These are phyloP conservation scores for Aaosphaeria arxii DNA, from an alignment of 2,329 filamentous ascomycete species.

Conservation along the genomic window DNA sequence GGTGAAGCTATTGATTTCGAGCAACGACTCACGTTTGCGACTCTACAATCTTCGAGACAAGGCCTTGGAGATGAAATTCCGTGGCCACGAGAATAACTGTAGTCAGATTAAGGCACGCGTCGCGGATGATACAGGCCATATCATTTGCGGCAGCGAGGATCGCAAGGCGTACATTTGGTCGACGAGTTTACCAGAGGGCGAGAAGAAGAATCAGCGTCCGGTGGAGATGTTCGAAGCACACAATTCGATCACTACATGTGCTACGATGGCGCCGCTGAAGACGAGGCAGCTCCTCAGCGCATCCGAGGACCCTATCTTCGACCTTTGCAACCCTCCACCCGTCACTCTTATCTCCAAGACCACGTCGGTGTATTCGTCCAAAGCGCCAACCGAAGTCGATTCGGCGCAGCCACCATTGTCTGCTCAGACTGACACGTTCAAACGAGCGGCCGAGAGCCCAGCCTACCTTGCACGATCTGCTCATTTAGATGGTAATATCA, in stretches of 20 bases:
- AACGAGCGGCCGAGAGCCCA: slow-evolving; percentile 62
- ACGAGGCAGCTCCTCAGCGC: slow-evolving; percentile 74
- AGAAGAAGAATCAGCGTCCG: slow-evolving; percentile 74
- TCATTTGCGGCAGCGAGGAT: slow-evolving; percentile 93
- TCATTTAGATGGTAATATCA: slow-evolving; percentile 82
- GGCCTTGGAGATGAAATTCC: slow-evolving; percentile 81
- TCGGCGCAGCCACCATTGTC: slow-evolving; percentile 32
- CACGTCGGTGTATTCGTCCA: slow-evolving; percentile 57
- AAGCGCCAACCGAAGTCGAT: slow-evolving; percentile 43
- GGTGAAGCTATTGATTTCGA: slow-evolving; percentile 83
- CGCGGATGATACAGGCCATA: slow-evolving; percentile 79
- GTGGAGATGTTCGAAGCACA: slow-evolving; percentile 91
- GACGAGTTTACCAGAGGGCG: slow-evolving; percentile 55
- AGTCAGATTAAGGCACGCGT: slow-evolving; percentile 90
- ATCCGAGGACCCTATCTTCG: slow-evolving; percentile 91
- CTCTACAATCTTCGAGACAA: slow-evolving; percentile 88
- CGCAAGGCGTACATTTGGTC: slow-evolving; percentile 89
- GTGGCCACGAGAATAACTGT: slow-evolving; percentile 83
- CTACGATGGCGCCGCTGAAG: slow-evolving; percentile 76
- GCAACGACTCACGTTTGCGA: slow-evolving; percentile 89
- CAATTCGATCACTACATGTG: slow-evolving; percentile 82
- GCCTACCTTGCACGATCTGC: slow-evolving; percentile 72
- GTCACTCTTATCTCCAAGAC: slow-evolving; percentile 75
- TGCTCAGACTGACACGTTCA: slow-evolving; percentile 32
- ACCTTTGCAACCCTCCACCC: slow-evolving; percentile 91